Base-by-base conservation (phyloP, 768 basidiomycete species). In the Boletus insuetus region DNA sequence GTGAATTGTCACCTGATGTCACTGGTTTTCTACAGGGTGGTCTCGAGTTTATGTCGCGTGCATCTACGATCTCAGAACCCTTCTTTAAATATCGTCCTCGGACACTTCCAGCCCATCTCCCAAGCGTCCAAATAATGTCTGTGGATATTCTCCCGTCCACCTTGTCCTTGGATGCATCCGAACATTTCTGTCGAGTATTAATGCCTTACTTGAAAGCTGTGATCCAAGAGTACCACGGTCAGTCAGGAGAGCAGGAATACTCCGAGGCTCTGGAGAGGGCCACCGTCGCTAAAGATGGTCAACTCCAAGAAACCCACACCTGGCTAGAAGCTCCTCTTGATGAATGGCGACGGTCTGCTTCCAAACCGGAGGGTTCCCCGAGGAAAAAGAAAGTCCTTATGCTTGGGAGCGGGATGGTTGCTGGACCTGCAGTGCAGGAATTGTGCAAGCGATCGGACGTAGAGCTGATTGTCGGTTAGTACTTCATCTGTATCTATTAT, bases 331-430 rank as follows among this genome's bases (percentile, higher is more conserved):
- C 69, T 2, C 74, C 76, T 10, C 79, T 92, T 19, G 71, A 75
- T 7, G 66, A 68, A 51, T 85, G 78, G 71, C 70, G 70, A 55
- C 55, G 10, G 40, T 55, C 63, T 24, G 42, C 51, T 11, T 20
- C 41, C 4, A 55, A 54, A 44, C 20, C 31, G 17, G 40, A 56
- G 50, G 37, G 55, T 14, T 46, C 48, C 3, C 29, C 46, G 50
- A 72, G 54, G 61, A 84, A 82, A 72, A 87, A 86, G 74, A 82
- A 79, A 62, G 80, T 94, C 0, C 69, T 98, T 34, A 75, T 97
- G 64, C 79, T 98, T 3, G 95, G 95, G 9, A 93, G 90, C 51
- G 95, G 95, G n/a, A 93, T 97, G 85, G 95, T 98, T 19, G 92
- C 94, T 6, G 88, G 87, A 3, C 95, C 95, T 16, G 90, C 91